Conservation (phyloP, 176 grass and related monocot genomes). For the Musa itinerans region DNA sequence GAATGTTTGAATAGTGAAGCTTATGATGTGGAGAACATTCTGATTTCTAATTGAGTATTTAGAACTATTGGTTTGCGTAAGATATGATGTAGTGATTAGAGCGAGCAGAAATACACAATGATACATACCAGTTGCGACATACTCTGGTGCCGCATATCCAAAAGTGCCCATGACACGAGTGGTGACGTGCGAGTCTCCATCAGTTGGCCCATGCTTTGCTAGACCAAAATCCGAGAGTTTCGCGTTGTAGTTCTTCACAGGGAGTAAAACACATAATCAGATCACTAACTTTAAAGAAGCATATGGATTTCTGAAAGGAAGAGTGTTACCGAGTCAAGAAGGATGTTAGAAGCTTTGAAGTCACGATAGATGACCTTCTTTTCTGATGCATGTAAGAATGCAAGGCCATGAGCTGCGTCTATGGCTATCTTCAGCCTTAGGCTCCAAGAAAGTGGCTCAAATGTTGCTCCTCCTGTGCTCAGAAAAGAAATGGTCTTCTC, state of each 20-base stretch:
- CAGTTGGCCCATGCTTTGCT: slow-evolving; percentile 10
- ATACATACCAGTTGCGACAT: slow-evolving; percentile 12
- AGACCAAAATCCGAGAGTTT: slow-evolving; percentile 26
- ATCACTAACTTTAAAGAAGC: no score
- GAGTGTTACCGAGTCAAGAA: not conserved
- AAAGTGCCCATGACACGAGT: slow-evolving; percentile 23
- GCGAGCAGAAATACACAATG: no score
- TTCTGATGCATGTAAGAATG: slow-evolving; percentile 62
- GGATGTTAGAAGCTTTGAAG: slow-evolving; percentile 24
- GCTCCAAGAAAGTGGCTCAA: slow-evolving; percentile 36
- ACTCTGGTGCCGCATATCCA: slow-evolving; percentile 22
- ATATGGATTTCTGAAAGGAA: no score
- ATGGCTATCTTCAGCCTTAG: slow-evolving; percentile 7
- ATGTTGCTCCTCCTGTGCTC: slow-evolving; percentile 35
- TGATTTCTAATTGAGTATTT: no score
- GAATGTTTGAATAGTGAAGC: no score
- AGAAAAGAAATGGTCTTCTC: no score
- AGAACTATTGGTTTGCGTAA: no score
- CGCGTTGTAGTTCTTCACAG: slow-evolving; percentile 17
- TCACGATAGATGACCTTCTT: slow-evolving; percentile 27
- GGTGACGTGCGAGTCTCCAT: slow-evolving; percentile 17
- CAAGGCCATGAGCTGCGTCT: slow-evolving; percentile 43
- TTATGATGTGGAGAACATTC: no score
- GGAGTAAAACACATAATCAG: no score
- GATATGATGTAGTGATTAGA: no score